Percentiles rank a stretch among this genome's conserved stretches.
phyloP scores from a whole-genome alignment of 108 stramenopile species.

The Asterionellopsis glacialis region DNA sequence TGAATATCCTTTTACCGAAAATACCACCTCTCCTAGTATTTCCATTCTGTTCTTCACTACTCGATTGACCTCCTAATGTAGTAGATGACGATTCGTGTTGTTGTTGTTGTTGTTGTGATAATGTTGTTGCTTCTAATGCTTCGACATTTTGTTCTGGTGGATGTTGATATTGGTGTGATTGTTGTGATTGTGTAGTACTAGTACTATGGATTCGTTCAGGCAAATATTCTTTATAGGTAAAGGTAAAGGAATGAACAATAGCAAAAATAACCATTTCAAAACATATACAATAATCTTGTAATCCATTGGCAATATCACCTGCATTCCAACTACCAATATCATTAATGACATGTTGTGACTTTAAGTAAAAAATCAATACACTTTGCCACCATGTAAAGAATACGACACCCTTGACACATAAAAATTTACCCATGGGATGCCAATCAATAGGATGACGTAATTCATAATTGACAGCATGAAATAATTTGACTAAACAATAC shows the following conservation, averaged over 20 bases:
- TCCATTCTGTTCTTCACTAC: no score
- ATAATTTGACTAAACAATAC: constrained; percentile 92
- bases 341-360: constrained; percentile 66
- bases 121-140: no score
- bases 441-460: constrained; percentile 74
- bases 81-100: no score
- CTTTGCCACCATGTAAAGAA: constrained; percentile 98
- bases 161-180: neutral
- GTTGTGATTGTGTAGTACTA: neutral
- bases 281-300: constrained; percentile 92
- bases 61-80: no score
- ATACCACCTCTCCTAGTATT: no score
- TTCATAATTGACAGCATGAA: constrained; percentile 75
- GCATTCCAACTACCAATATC: constrained; percentile 79
- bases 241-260: constrained; percentile 86
- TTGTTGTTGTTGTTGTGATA: no score
- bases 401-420: constrained; percentile 95
- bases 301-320: constrained; percentile 86
- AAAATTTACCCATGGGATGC: constrained; percentile 93
- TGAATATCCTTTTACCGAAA: no score
- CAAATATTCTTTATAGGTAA: constrained; percentile 89
- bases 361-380: constrained; percentile 74
- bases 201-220: constrained; percentile 13
- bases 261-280: constrained; percentile 94
- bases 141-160: neutral